These are phyloP conservation scores for Thamnidium elegans DNA, from an alignment of 192 early-diverging fungal species.

Conservation along the genomic window DNA sequence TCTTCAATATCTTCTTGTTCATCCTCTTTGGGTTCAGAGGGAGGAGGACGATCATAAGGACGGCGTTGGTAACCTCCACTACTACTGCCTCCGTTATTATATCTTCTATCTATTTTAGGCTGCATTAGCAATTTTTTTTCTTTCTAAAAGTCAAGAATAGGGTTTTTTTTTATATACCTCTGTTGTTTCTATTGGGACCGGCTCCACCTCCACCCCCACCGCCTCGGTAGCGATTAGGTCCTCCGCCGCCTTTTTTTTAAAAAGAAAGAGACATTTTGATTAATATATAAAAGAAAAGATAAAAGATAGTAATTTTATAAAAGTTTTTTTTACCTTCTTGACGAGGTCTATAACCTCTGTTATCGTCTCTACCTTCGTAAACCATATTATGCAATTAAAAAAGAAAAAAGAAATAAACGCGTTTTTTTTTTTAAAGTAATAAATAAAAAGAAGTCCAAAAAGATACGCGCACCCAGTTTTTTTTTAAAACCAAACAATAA, in stretches of 20 bases:
- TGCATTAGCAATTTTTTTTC: background rate
- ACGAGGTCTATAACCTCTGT: slow-evolving; percentile 19
- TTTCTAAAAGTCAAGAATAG: background rate
- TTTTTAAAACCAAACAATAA: no score
- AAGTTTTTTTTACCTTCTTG: slow-evolving; percentile 4
- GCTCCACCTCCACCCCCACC: slow-evolving; percentile 4
- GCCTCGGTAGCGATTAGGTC: background rate
- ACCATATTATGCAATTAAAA: no score
- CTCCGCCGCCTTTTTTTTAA: no score
- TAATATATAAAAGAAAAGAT: background rate
- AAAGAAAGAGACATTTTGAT: no score
- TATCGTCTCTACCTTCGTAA: no score
- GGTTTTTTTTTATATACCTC: background rate
- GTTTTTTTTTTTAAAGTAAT: no score
- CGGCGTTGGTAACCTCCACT: slow-evolving; percentile 21
- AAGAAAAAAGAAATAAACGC: no score
- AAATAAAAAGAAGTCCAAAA: no score
- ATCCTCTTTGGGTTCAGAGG: slow-evolving; percentile 18
- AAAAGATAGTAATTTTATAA: background rate
- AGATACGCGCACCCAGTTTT: no score
- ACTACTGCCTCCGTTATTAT: background rate
- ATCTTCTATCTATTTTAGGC: background rate
- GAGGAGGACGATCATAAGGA: slow-evolving; percentile 22
- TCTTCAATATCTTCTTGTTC: slow-evolving; percentile 64
- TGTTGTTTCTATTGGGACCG: background rate